Base-by-base conservation (phyloP, 2,329 filamentous ascomycete species). In the Phyllosticta citribraziliensis region DNA sequence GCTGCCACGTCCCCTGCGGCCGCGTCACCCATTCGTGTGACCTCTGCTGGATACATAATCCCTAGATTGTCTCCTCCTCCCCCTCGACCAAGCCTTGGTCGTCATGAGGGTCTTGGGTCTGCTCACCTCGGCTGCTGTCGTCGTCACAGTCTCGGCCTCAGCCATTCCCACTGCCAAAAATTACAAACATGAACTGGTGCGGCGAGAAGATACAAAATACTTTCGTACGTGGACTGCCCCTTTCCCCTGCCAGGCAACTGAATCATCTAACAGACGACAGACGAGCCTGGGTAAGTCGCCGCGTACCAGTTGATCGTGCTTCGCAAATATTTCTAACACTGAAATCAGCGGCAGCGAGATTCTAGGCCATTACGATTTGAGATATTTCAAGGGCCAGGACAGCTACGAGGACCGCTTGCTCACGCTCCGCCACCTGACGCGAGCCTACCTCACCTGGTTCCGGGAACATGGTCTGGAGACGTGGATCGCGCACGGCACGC, bases 401-500 rank as follows among this genome's bases (percentile, higher is more conserved):
- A 75, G 79, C 14, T 88, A 91, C 73, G 82, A 83, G 50, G 82
- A 86, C 65, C 84, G 88, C 68, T 80, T 81, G n/a, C 76, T 82
- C 27, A 84, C 84, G 5, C 81, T 93, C 61, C 80, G 80, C 56
- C 81, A 88, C 71, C 84, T 94, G 66, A 82, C 91, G 65, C 83
- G 85, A 64, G 86, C 88, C 57, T 94, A 94, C 74, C 80, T 94
- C 53, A 79, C 80, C 54, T 85, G 83, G 61, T 87, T 89, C 72
- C 76, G 79, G 53, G 77, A 82, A 19, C 78, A 86, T 59, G 82
- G 84, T 6, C 75, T 91, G 64, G 88, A 93, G 74, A 93, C 90
- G 0, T 94, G 90, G 90, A 84, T 95, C 63, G 89, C 90, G 50
- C 90, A 95, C 72, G 90, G 90, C 56, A 91, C 89, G 4, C 76